A percentile compares a stretch with the other conserved stretches of the same genome.
These are phyloP conservation scores for Vishniacozyma victoriae DNA, from an alignment of 768 basidiomycete species.

Conservation along the genomic window DNA sequence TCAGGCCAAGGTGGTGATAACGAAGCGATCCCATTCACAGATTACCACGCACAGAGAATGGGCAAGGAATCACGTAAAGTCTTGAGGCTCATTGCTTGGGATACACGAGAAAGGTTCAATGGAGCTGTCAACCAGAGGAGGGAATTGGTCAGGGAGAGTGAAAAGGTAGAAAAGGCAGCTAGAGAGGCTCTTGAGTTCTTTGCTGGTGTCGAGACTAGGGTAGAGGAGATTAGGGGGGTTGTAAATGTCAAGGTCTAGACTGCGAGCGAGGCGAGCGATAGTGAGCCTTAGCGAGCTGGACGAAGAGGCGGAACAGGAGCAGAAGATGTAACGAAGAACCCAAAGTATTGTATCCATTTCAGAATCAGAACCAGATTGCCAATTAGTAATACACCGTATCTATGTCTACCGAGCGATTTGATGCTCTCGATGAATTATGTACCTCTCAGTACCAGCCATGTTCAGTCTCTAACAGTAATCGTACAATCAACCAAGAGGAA, in stretches of 20 bases:
- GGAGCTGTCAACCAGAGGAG: slow-evolving; percentile 68
- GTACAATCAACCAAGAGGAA: too few species aligned
- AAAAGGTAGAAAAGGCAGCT: slow-evolving; percentile 68
- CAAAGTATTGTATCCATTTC: too few species aligned
- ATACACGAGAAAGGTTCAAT: slow-evolving; percentile 73
- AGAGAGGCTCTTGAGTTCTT: slow-evolving; percentile 69
- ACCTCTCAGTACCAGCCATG: too few species aligned
- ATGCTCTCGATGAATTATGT: too few species aligned
- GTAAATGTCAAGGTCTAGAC: slow-evolving; percentile 31
- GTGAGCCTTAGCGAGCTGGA: too few species aligned
- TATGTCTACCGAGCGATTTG: too few species aligned
- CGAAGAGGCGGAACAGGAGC: too few species aligned
- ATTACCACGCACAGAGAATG: slow-evolving; percentile 64
- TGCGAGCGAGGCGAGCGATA: too few species aligned
- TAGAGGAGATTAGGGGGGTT: slow-evolving; percentile 40
- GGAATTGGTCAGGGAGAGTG: slow-evolving; percentile 68
- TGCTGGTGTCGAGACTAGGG: slow-evolving; percentile 53
- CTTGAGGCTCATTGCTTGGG: slow-evolving; percentile 81
- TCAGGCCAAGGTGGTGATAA: slow-evolving; percentile 44
- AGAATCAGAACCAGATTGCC: too few species aligned
- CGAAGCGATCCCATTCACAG: slow-evolving; percentile 56
- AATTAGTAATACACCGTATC: too few species aligned
- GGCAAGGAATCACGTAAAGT: slow-evolving; percentile 88
- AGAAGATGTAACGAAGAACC: too few species aligned
- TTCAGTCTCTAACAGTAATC: too few species aligned